phyloP scores from a whole-genome alignment of 805 yeast species.

The Suhomyces sp. region DNA sequence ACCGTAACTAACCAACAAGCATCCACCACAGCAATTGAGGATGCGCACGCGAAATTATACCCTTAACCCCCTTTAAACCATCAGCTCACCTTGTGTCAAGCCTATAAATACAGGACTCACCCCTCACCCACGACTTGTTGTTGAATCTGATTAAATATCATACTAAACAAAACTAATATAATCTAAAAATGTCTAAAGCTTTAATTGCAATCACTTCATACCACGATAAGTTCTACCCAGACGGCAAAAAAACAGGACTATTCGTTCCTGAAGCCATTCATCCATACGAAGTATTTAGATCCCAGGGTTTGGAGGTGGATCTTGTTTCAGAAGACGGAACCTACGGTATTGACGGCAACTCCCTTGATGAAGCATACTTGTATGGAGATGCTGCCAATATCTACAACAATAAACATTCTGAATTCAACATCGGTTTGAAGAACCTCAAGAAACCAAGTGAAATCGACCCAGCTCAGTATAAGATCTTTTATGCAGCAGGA shows the following conservation, averaged over 20 bases:
- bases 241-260: constrained; percentile 62
- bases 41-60: no score
- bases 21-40: no score
- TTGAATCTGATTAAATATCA: background rate
- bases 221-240: constrained; percentile 49
- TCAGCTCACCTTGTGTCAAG: background rate
- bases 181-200: constrained; percentile 5
- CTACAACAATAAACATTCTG: constrained; percentile 38
- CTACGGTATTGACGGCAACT: constrained; percentile 59
- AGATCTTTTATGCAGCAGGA: constrained; percentile 60
- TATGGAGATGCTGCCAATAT: constrained; percentile 44
- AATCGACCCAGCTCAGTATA: constrained; percentile 47
- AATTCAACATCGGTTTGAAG: constrained; percentile 37
- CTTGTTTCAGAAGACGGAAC: constrained; percentile 60
- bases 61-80: no score
- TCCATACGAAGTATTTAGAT: constrained; percentile 50
- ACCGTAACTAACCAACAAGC: no score
- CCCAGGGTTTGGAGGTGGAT: constrained; percentile 52
- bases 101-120: background rate
- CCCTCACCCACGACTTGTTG: no score
- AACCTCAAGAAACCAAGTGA: constrained; percentile 49
- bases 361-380: constrained; percentile 35
- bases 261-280: constrained; percentile 60
- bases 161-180: background rate
- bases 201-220: constrained; percentile 11